Percentiles rank a stretch among this genome's conserved stretches.
phyloP scores from a whole-genome alignment of 2,329 filamentous ascomycete genomes.

The Fusarium xylarioides region DNA sequence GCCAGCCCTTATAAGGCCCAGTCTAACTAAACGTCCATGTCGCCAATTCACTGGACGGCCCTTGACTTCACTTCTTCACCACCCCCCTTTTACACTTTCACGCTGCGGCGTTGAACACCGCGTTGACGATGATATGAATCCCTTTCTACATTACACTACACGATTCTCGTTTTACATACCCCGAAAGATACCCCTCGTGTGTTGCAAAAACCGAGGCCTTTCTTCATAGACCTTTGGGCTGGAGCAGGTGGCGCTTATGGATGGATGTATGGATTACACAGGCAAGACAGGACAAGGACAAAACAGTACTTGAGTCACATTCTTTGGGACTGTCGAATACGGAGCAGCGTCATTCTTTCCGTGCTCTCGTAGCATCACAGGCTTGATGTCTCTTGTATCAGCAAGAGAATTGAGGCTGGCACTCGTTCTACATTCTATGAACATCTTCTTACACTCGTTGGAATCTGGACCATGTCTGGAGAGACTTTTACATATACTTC shows the following conservation, averaged over 20 bases:
- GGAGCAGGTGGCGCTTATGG: slow-evolving; percentile 42
- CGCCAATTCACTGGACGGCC: slow-evolving; percentile 21
- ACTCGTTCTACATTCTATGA: slow-evolving; percentile 39
- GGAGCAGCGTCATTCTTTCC: slow-evolving; percentile 23
- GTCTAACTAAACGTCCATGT: slow-evolving; percentile 17
- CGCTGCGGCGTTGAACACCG: slow-evolving; percentile 42
- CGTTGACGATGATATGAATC: slow-evolving; percentile 41
- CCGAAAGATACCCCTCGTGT: slow-evolving; percentile 45
- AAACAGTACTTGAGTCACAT: slow-evolving; percentile 15
- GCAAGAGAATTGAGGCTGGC: slow-evolving; percentile 43
- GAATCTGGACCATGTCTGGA: slow-evolving; percentile 20
- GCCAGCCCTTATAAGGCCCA: slow-evolving; percentile 33
- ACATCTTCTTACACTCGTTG: slow-evolving; percentile 42
- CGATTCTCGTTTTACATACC: slow-evolving; percentile 38
- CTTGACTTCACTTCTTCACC: slow-evolving; percentile 21
- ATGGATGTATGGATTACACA: slow-evolving; percentile 28
- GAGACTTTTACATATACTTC: slow-evolving; percentile 36
- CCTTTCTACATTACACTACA: slow-evolving; percentile 25
- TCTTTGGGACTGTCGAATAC: not conserved
- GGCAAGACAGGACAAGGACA: slow-evolving; percentile 31
- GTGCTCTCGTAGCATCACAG: slow-evolving; percentile 36
- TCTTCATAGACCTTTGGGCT: slow-evolving; percentile 41
- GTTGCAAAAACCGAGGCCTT: slow-evolving; percentile 36
- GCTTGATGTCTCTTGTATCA: slow-evolving; percentile 39
- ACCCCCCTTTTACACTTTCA: slow-evolving; percentile 10